A percentile compares a stretch with the other conserved stretches of the same genome.
Evolutionary conservation across 305 asterid genomes (phyloP).

Genomic region (Solanum hybrid): DNA sequence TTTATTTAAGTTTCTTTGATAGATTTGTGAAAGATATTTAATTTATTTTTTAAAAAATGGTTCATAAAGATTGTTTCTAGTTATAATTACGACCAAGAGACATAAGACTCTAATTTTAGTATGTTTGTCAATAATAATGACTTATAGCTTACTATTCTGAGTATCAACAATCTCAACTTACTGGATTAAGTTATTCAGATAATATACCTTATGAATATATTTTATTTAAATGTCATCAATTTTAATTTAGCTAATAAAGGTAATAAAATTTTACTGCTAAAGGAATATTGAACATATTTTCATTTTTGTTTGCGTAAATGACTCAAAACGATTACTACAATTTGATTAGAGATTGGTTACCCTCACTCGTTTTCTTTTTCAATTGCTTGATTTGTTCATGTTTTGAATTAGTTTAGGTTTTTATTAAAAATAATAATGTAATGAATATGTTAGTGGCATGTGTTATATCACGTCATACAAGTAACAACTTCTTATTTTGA

Average conservation of each 20-base stretch:
- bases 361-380: neutral
- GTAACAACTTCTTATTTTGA: neutral
- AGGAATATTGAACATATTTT: neutral
- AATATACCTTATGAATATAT: neutral
- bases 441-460: neutral
- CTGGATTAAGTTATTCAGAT: neutral
- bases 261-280: neutral
- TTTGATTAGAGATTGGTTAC: neutral
- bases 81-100: neutral
- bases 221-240: neutral
- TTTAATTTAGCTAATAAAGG: neutral
- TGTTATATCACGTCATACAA: neutral
- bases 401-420: neutral
- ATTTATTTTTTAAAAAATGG: no score
- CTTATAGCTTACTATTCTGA: neutral
- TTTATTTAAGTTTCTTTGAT: neutral
- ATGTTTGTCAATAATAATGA: neutral
- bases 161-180: neutral
- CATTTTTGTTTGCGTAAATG: neutral
- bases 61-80: neutral
- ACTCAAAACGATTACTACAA: neutral
- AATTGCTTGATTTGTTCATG: neutral
- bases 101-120: neutral
- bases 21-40: neutral
- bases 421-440: neutral